A percentile compares a stretch with the other conserved stretches of the same genome.
phyloP scores from a whole-genome alignment of 192 early-diverging fungal species.

The Spinellus fusiger region DNA sequence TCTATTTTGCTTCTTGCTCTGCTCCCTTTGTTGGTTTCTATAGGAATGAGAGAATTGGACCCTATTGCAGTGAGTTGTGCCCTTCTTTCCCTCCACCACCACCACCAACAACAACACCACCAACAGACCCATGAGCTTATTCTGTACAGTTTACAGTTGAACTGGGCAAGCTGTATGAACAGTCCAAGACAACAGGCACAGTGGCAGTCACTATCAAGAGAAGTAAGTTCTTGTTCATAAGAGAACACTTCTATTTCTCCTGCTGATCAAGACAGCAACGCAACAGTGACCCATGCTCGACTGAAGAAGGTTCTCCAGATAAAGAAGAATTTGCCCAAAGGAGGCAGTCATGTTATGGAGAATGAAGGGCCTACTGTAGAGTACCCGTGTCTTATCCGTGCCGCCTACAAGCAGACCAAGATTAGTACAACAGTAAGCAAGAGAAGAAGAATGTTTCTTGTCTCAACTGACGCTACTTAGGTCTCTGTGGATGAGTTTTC shows the following conservation, averaged over 20 bases:
- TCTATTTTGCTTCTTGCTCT: too few relatives aligned
- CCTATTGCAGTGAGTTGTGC: conserved; percentile 18
- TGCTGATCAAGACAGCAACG: not conserved
- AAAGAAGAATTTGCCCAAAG: conserved; percentile 20
- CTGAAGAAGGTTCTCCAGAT: conserved; percentile 3
- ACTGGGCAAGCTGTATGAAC: conserved; percentile 29
- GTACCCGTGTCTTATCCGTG: conserved; percentile 22
- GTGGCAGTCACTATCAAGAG: conserved; percentile 34
- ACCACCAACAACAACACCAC: not conserved
- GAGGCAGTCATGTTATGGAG: conserved; percentile 5
- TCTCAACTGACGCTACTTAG: conserved; percentile 1
- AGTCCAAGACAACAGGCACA: conserved; percentile 17
- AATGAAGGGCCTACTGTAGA: not conserved
- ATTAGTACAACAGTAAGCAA: conserved; percentile 27
- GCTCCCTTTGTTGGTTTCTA: too few relatives aligned
- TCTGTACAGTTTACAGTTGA: conserved; percentile 29
- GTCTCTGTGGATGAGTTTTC: conserved; percentile 23
- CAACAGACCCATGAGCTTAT: not conserved
- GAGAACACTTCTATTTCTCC: not conserved
- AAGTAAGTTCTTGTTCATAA: conserved; percentile 15
- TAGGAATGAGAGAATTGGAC: conserved; percentile 27
- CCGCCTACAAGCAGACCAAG: conserved; percentile 19
- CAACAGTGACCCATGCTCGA: conserved; percentile 15
- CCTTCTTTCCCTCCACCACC: not conserved
- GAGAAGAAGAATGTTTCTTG: not conserved